These are phyloP conservation scores for Peronospora belbahrii DNA, from an alignment of 352 stramenopile genomes.

Conservation along the genomic window DNA sequence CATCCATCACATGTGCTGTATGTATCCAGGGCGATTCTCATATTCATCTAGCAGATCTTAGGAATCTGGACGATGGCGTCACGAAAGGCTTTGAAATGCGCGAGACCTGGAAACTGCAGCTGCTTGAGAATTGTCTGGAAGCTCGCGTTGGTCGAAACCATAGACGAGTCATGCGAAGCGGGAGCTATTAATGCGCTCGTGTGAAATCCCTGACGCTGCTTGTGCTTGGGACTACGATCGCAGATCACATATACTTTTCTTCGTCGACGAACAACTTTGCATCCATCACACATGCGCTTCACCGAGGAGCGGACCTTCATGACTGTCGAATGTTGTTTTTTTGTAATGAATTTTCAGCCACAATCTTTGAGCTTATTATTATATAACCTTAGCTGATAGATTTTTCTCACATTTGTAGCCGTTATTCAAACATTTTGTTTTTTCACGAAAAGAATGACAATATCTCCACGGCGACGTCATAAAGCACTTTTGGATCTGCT, in stretches of 20 bases:
- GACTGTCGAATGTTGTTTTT: constrained; percentile 13
- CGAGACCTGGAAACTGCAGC: constrained; percentile 88
- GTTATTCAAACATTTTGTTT: constrained; percentile 1
- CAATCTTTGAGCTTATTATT: neutral
- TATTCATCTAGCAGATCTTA: constrained; percentile 41
- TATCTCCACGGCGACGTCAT: neutral
- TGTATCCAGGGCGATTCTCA: neutral
- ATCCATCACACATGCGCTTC: constrained; percentile 88
- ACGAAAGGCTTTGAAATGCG: constrained; percentile 72
- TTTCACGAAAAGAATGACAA: constrained; percentile 1
- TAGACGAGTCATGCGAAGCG: constrained; percentile 14
- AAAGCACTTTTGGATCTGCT: constrained; percentile 15
- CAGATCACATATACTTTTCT: constrained; percentile 88
- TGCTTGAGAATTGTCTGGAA: constrained; percentile 90
- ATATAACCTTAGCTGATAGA: neutral
- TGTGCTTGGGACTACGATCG: constrained; percentile 88
- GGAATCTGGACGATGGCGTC: constrained; percentile 61
- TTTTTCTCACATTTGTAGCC: neutral
- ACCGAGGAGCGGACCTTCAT: constrained; percentile 90
- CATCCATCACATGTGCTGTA: neutral
- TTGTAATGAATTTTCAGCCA: neutral
- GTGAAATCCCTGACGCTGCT: constrained; percentile 90
- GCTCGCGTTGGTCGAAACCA: constrained; percentile 88
- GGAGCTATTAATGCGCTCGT: constrained; percentile 42
- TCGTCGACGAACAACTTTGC: constrained; percentile 85